A percentile compares a stretch with the other conserved stretches of the same genome.
phyloP scores from a whole-genome alignment of 345 rosid species.

The Geranium brycei region DNA sequence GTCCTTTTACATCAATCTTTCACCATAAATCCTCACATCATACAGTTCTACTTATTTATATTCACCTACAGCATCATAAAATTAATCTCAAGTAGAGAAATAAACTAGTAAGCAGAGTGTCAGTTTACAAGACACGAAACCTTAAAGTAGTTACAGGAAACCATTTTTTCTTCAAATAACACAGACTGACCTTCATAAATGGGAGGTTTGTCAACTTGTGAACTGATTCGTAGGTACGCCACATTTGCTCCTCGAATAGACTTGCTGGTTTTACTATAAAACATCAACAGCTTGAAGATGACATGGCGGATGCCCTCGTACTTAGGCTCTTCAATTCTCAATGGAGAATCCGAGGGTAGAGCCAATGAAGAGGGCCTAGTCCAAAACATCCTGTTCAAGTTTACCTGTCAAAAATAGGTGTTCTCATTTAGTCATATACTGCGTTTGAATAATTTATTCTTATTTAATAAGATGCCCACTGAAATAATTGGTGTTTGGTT shows the following conservation, averaged over 20 bases:
- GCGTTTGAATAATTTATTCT: background rate
- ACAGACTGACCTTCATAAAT: constrained; percentile 58
- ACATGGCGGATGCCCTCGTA: constrained; percentile 48
- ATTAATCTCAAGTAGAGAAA: too few species aligned
- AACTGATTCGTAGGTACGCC: constrained; percentile 43
- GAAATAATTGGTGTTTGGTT: too few species aligned
- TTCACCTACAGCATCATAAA: too few species aligned
- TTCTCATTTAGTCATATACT: background rate
- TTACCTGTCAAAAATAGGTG: constrained; percentile 29
- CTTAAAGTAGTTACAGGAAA: too few species aligned
- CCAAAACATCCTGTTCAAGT: constrained; percentile 65
- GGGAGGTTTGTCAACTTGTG: constrained; percentile 66
- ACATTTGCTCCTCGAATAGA: constrained; percentile 84
- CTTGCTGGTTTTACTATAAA: constrained; percentile 84
- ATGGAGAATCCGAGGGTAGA: constrained; percentile 52
- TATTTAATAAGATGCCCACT: too few species aligned
- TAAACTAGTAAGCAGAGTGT: too few species aligned
- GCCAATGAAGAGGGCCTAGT: constrained; percentile 84
- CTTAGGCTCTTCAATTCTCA: constrained; percentile 63
- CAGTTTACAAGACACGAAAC: too few species aligned
- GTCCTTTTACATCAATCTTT: too few species aligned
- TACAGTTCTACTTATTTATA: too few species aligned
- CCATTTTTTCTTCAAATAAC: too few species aligned
- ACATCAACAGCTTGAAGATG: constrained; percentile 52
- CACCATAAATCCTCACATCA: too few species aligned